Conservation (phyloP, 371 early-diverging fungal species). For the Phascolomyces articulosus region DNA sequence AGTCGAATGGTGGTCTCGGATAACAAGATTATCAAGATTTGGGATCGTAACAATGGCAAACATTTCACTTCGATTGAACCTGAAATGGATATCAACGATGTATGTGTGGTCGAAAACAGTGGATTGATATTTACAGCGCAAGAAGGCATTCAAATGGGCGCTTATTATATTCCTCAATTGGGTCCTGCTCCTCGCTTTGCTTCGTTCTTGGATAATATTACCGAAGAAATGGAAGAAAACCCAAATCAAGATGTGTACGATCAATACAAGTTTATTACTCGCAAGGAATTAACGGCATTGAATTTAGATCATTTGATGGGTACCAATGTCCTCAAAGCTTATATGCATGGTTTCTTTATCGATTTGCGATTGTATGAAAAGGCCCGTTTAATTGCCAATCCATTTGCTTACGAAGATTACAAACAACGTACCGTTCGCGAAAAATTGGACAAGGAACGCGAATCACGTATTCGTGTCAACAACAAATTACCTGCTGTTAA, state of each 20-base stretch:
- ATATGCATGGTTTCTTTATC: slow-evolving; percentile 99
- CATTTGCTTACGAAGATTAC: slow-evolving; percentile 96
- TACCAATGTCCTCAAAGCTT: slow-evolving; percentile 91
- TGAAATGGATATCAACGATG: slow-evolving; percentile 92
- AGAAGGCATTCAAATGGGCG: slow-evolving; percentile 93
- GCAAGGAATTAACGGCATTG: slow-evolving; percentile 86
- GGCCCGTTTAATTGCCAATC: slow-evolving; percentile 94
- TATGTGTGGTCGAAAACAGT: slow-evolving; percentile 79
- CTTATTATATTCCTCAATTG: slow-evolving; percentile 90
- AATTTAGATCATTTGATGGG: slow-evolving; percentile 94
- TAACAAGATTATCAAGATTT: slow-evolving; percentile 90
- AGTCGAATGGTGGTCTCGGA: slow-evolving; percentile 89
- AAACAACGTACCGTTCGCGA: slow-evolving; percentile 75
- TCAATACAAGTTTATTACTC: slow-evolving; percentile 96
- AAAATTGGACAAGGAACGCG: slow-evolving; percentile 85
- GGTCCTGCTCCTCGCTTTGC: slow-evolving; percentile 98
- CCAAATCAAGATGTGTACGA: slow-evolving; percentile 88
- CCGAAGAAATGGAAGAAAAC: slow-evolving; percentile 97
- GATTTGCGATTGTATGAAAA: slow-evolving; percentile 95
- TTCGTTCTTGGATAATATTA: slow-evolving; percentile 95
- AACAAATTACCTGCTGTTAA: slow-evolving; percentile 93
- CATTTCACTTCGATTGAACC: slow-evolving; percentile 93
- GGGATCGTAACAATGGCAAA: slow-evolving; percentile 83
- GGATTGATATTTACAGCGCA: slow-evolving; percentile 95
- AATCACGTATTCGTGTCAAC: slow-evolving; percentile 87